These are phyloP conservation scores for Bipolaris gigantea DNA, from an alignment of 2,329 filamentous ascomycete species.

Conservation along the genomic window DNA sequence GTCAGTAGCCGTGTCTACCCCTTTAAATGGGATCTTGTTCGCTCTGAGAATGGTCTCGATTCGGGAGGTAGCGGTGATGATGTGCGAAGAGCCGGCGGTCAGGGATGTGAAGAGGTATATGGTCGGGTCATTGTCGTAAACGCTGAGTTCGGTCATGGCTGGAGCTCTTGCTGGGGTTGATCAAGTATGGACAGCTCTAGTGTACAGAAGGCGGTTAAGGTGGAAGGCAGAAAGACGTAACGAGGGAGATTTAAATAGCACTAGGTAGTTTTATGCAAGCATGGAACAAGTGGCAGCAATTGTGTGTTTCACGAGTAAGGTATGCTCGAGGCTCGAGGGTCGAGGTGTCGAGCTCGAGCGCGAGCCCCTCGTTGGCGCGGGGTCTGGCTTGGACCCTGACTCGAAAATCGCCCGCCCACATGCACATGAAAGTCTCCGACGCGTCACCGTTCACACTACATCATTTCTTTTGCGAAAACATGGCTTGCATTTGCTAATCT, in stretches of 20 bases:
- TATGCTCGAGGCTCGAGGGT: constrained; percentile 12
- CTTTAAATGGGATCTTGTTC: constrained; percentile 91
- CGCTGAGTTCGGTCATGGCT: constrained; percentile 46
- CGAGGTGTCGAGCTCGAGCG: constrained; percentile 1
- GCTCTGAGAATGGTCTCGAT: constrained; percentile 95
- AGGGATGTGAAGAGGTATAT: constrained; percentile 97
- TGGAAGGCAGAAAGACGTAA: not conserved
- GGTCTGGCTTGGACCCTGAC: constrained; percentile 6
- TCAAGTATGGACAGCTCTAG: constrained; percentile 4
- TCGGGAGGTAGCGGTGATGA: constrained; percentile 92
- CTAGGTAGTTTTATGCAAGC: not conserved
- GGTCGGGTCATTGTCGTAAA: constrained; percentile 51
- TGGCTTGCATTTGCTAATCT: constrained; percentile 15
- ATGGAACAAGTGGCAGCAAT: constrained; percentile 6
- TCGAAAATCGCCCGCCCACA: not conserved
- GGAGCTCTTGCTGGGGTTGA: not conserved
- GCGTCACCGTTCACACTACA: not conserved
- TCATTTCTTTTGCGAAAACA: constrained; percentile 3
- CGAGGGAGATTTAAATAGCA: not conserved
- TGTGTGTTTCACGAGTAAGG: constrained; percentile 13
- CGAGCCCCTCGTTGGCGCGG: not conserved
- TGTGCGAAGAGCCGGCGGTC: constrained; percentile 92
- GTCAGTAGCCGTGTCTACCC: constrained; percentile 87
- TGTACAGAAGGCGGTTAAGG: not conserved
- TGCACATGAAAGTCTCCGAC: constrained; percentile 2